Percentiles rank a stretch among this genome's conserved stretches.
These are phyloP conservation scores for Inga laurina DNA, from an alignment of 306 rosid species.

Conservation along the genomic window DNA sequence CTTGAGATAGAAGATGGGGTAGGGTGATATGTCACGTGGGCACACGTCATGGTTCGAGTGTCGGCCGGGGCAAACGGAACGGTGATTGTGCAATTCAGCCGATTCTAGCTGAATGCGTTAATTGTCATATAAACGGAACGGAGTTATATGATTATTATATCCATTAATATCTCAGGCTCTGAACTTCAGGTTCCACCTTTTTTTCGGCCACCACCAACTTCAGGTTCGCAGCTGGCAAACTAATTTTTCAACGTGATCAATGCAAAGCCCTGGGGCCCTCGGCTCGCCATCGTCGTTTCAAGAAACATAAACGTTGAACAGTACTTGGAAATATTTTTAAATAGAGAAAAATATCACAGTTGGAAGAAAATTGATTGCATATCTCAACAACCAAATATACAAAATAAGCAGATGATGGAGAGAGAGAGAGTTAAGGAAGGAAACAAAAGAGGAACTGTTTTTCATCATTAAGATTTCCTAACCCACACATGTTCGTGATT, in stretches of 20 bases:
- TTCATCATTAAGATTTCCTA: slow-evolving; percentile 15
- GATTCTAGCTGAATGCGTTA: not conserved
- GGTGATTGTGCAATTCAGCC: not conserved
- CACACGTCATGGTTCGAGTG: slow-evolving; percentile 30
- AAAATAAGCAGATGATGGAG: not conserved
- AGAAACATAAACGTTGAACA: not conserved
- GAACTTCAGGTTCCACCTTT: not conserved
- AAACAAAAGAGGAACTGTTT: not conserved
- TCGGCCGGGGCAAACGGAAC: not conserved
- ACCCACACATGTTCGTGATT: slow-evolving; percentile 15
- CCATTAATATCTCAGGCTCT: not conserved
- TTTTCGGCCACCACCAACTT: not conserved
- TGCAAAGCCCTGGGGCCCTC: not conserved
- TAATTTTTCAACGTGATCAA: slow-evolving; percentile 19
- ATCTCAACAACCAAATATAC: not conserved
- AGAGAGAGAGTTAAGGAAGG: slow-evolving; percentile 11
- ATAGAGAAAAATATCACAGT: not conserved
- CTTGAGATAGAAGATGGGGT: not conserved
- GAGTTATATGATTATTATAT: not conserved
- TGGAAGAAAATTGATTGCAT: not conserved
- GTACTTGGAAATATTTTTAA: not conserved
- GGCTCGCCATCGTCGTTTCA: not conserved
- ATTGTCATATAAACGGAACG: slow-evolving; percentile 9
- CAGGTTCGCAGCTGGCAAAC: not conserved
- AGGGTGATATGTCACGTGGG: slow-evolving; percentile 37